Evolutionary conservation across 345 rosid species (phyloP), one percentile per base, ranked within the genome.

Genomic region (Salix koriyanagi): DNA sequence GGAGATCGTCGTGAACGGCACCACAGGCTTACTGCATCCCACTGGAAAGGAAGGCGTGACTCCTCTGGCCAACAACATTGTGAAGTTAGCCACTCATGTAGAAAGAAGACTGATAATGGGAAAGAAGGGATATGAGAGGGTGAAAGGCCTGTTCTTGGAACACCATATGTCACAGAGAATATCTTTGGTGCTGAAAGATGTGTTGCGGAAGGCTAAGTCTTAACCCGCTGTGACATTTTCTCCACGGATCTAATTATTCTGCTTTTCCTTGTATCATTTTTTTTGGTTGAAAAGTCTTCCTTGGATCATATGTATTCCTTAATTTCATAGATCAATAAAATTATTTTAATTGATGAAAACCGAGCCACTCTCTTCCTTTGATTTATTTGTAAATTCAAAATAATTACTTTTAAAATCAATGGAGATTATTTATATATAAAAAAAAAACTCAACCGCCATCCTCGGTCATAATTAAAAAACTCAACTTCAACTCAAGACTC

Each of bases 21-120:
- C 90, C 1, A 86, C 87, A 12, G 87, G 90, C 11, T 74, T 86
- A 70, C 69, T 88, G 78, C 89, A 88, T 81, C 83, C 86, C 36
- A 72, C n/a, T 39, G 87, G 90, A 34, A 88, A 86, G 69, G 87
- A 79, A 13, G 89, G 89, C 37, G 75, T 84, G 4, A 75, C 64
- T 44, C 83, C 84, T 13, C 90, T 88, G 2, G 85, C 87, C 3
- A 78, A 77, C 46, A 86, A 86, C 79, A 86, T 88, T 0, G 86
- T 84, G 52, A 85, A 79, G 64, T 79, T 86, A 44, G 90, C 90
- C 2, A 85, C 89, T 4, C 89, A 82, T 21, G 89, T 84, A 0
- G 89, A 84, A 67, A 81, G 89, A 78, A 85, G 90, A 81, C 82
- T 86, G 62, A 88, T 87, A 9, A 86, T 86, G 82, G 90, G 90